A percentile compares a stretch with the other conserved stretches of the same genome.
Evolutionary conservation across 495 filamentous ascomycete genomes (phyloP).

Genomic region (Xanthoparmelia taractica): DNA sequence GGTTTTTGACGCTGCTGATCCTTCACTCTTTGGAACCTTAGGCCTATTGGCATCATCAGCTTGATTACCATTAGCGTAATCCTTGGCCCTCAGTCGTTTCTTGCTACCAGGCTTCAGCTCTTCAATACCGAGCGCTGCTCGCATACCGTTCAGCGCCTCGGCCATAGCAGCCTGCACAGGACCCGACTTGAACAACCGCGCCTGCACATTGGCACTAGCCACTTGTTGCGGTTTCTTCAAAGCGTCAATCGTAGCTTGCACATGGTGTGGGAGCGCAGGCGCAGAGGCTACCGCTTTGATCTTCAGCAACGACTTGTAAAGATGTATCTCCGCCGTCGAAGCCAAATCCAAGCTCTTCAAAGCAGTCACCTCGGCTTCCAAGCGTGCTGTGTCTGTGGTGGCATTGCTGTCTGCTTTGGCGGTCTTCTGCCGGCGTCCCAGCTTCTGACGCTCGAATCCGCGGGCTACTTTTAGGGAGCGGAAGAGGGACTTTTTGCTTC

Average conservation of each 20-base stretch:
- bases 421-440: slow-evolving; percentile 65
- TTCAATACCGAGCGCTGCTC: slow-evolving; percentile 28
- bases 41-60: background rate
- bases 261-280: slow-evolving; percentile 38
- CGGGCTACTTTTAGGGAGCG: slow-evolving; percentile 70
- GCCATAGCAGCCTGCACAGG: slow-evolving; percentile 62
- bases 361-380: slow-evolving; percentile 66
- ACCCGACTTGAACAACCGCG: slow-evolving; percentile 68
- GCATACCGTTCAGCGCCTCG: slow-evolving; percentile 54
- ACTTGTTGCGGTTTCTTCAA: slow-evolving; percentile 39
- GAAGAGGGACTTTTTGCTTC: slow-evolving; percentile 52
- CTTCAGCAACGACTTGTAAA: slow-evolving; percentile 67
- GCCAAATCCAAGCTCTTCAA: slow-evolving; percentile 65
- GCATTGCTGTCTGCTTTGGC: slow-evolving; percentile 46
- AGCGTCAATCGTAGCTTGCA: slow-evolving; percentile 31
- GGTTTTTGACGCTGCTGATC: background rate
- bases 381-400: slow-evolving; percentile 28
- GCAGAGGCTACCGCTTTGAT: slow-evolving; percentile 58
- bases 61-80: slow-evolving; percentile 8
- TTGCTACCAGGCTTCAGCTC: slow-evolving; percentile 23
- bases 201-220: slow-evolving; percentile 64
- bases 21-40: background rate
- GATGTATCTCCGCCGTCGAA: slow-evolving; percentile 56
- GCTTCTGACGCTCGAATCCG: slow-evolving; percentile 84
- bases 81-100: slow-evolving; percentile 22